Conservation (phyloP, 257 asterid genomes). For the Eustoma russellianum region DNA sequence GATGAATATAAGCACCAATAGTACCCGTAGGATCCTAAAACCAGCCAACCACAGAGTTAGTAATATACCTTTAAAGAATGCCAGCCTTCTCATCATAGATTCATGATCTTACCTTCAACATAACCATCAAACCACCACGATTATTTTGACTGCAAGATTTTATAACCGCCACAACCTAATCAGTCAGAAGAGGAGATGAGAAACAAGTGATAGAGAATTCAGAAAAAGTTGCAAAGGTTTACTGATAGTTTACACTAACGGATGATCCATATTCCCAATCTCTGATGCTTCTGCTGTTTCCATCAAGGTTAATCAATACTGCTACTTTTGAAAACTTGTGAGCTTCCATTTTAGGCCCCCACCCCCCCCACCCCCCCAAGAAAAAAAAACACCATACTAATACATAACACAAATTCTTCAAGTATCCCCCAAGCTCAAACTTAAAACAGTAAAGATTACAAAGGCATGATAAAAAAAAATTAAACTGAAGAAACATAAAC, state of each 20-base stretch:
- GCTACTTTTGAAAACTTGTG: not conserved
- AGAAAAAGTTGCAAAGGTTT: too few relatives aligned
- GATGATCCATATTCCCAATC: too few relatives aligned
- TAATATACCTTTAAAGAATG: not conserved
- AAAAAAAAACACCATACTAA: not conserved
- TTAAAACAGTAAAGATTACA: too few relatives aligned
- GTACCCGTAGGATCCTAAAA: slow-evolving; percentile 87
- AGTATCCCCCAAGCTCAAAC: too few relatives aligned
- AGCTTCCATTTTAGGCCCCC: too few relatives aligned
- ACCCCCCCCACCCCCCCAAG: not conserved
- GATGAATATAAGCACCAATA: slow-evolving; percentile 75
- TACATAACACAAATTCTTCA: too few relatives aligned
- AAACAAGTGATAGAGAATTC: not conserved
- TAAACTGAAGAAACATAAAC: too few relatives aligned
- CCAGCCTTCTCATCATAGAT: not conserved
- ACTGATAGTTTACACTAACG: too few relatives aligned
- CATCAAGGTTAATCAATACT: not conserved
- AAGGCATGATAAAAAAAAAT: too few relatives aligned
- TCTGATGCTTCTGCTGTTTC: too few relatives aligned
- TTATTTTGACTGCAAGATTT: slow-evolving; percentile 68
- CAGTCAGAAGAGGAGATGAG: slow-evolving; percentile 6
- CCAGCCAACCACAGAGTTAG: slow-evolving; percentile 21
- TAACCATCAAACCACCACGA: slow-evolving; percentile 65
- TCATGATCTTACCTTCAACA: slow-evolving; percentile 49
- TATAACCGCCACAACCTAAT: slow-evolving; percentile 75